Conservation (phyloP, 106 monocot species). For the Dactylorhiza incarnata region DNA sequence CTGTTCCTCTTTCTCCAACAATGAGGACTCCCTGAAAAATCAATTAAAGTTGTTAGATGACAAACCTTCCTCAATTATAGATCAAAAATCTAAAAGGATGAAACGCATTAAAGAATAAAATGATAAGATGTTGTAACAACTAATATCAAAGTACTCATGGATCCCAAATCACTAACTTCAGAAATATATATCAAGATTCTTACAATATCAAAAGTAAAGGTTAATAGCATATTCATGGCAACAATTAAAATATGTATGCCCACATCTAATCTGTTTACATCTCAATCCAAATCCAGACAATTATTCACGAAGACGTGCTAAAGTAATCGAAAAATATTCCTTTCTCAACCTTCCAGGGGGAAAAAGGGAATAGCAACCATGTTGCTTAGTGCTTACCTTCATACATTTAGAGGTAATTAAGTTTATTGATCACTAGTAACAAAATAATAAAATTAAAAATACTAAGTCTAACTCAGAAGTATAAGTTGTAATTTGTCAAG, state of each 20-base stretch:
- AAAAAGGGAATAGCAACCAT: not conserved
- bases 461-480: not conserved
- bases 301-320: not conserved
- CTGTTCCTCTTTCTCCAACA: conserved; percentile 89
- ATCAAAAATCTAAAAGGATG: not conserved
- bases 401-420: not conserved
- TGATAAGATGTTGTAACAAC: not conserved
- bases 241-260: not conserved
- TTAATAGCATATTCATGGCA: not conserved
- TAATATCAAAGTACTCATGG: not conserved
- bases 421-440: not conserved
- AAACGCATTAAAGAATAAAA: not conserved
- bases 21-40: conserved; percentile 72
- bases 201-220: not conserved
- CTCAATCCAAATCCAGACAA: not conserved
- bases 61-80: not conserved
- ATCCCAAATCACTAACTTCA: not conserved
- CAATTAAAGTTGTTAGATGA: conserved; percentile 2
- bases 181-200: not conserved
- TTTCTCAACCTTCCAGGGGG: not conserved
- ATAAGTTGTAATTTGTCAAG: too few species aligned
- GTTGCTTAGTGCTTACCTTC: not conserved
- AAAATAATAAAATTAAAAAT: not conserved
- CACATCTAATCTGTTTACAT: not conserved
- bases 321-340: not conserved